Conservation (phyloP, 805 yeast species). For the Saturnispora diversa region DNA sequence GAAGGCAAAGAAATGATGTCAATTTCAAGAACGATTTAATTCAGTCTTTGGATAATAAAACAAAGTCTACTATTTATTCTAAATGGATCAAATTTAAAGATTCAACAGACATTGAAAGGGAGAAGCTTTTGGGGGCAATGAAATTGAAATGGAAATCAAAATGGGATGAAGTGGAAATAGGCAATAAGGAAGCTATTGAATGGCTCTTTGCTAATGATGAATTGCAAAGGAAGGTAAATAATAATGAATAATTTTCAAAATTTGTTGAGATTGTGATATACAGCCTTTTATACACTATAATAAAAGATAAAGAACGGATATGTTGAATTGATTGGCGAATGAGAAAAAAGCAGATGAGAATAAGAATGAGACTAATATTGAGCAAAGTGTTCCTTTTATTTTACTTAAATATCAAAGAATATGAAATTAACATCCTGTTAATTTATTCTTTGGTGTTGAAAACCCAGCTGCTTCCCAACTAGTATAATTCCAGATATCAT, state of each 20-base stretch:
- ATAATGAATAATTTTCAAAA: too few relatives aligned
- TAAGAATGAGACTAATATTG: too few relatives aligned
- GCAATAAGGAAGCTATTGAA: neutral
- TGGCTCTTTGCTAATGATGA: too few relatives aligned
- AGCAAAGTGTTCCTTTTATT: too few relatives aligned
- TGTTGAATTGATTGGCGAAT: too few relatives aligned
- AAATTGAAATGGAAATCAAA: neutral
- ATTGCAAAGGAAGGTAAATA: too few relatives aligned
- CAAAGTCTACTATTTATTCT: neutral
- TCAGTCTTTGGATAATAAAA: constrained; percentile 1
- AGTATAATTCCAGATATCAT: constrained; percentile 61
- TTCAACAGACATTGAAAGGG: neutral
- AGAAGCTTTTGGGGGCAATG: neutral
- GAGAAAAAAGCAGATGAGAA: too few relatives aligned
- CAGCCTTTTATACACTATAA: neutral
- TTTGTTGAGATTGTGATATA: too few relatives aligned
- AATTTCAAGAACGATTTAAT: neutral
- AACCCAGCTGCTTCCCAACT: constrained; percentile 73
- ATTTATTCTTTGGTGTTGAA: constrained; percentile 50
- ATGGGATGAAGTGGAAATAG: neutral
- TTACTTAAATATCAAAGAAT: too few relatives aligned
- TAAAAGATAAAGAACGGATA: too few relatives aligned
- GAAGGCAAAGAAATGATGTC: neutral
- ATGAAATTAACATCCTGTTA: constrained; percentile 47
- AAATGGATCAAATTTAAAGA: constrained; percentile 3